Conservation (phyloP, 345 rosid species). For the Gossypium ekmanianum region DNA sequence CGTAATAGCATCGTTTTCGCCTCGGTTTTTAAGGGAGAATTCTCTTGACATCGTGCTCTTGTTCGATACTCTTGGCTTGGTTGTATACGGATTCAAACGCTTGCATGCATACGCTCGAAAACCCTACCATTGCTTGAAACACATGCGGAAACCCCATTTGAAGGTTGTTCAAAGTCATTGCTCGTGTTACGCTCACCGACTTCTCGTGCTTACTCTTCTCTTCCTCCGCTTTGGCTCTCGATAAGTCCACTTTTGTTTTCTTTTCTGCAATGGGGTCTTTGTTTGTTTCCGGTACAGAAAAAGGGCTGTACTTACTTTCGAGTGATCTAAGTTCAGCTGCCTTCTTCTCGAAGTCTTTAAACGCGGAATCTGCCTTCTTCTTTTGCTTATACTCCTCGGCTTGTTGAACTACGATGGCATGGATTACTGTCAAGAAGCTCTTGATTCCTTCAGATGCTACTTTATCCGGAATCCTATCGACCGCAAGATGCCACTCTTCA, state of each 20-base stretch:
- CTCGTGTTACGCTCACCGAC: slow-evolving; percentile 64
- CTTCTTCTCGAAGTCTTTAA: slow-evolving; percentile 70
- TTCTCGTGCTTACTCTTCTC: slow-evolving; percentile 82
- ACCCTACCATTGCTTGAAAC: slow-evolving; percentile 86
- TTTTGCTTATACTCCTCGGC: slow-evolving; percentile 79
- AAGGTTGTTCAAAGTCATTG: slow-evolving; percentile 78
- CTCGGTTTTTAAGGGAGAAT: slow-evolving; percentile 30
- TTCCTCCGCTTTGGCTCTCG: slow-evolving; percentile 72
- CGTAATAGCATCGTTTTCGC: background rate
- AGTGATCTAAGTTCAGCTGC: slow-evolving; percentile 55
- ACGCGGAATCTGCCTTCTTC: slow-evolving; percentile 65
- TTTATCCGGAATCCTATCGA: slow-evolving; percentile 85
- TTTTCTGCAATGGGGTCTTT: background rate
- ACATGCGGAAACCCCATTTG: slow-evolving; percentile 94
- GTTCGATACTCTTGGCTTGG: slow-evolving; percentile 49
- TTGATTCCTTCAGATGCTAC: slow-evolving; percentile 98
- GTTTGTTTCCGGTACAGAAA: background rate
- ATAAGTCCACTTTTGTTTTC: background rate
- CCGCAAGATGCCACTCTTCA: slow-evolving; percentile 86
- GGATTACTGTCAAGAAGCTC: slow-evolving; percentile 72
- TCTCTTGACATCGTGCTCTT: slow-evolving; percentile 52
- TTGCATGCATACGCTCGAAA: slow-evolving; percentile 90
- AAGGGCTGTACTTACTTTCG: slow-evolving; percentile 47
- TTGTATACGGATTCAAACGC: slow-evolving; percentile 79
- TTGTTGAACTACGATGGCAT: slow-evolving; percentile 85